phyloP scores from a whole-genome alignment of 345 rosid genomes.

The Rhodomyrtus tomentosa region DNA sequence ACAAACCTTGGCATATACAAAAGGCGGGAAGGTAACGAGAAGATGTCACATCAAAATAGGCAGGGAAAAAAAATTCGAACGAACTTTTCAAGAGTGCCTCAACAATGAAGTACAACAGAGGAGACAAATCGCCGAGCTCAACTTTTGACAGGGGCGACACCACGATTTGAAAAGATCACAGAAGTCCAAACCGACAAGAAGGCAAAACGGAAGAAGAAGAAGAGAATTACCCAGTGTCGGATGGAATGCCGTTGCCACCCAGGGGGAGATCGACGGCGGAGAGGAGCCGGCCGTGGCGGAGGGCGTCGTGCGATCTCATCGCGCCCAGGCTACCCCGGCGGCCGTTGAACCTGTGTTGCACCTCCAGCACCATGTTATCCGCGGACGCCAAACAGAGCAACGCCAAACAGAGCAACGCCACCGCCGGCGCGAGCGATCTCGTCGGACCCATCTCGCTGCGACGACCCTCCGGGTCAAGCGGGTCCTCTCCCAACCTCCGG shows the following conservation, averaged over 20 bases:
- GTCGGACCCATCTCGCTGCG: not conserved
- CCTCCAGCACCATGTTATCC: constrained; percentile 42
- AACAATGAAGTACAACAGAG: not conserved
- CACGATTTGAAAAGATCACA: not conserved
- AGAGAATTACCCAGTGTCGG: constrained; percentile 53
- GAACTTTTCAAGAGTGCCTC: not conserved
- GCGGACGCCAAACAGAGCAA: constrained; percentile 1
- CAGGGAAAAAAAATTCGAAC: not conserved
- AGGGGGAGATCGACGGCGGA: constrained; percentile 47
- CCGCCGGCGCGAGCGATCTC: not conserved
- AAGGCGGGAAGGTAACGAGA: not conserved
- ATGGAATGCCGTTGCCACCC: constrained; percentile 71
- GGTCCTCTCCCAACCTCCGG: not conserved
- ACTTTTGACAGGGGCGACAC: not conserved
- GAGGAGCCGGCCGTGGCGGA: constrained; percentile 62
- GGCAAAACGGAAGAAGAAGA: not conserved
- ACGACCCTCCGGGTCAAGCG: not conserved
- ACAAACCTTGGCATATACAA: not conserved
- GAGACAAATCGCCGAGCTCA: not conserved
- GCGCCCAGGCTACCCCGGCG: constrained; percentile 26
- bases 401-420: not conserved
- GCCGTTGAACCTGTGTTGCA: constrained; percentile 56
- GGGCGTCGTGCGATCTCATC: constrained; percentile 51
- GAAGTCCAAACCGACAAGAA: not conserved
- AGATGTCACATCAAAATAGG: not conserved